Conservation (phyloP, 1,139 yeast genomes). For the Geotrichum macrosporum region DNA sequence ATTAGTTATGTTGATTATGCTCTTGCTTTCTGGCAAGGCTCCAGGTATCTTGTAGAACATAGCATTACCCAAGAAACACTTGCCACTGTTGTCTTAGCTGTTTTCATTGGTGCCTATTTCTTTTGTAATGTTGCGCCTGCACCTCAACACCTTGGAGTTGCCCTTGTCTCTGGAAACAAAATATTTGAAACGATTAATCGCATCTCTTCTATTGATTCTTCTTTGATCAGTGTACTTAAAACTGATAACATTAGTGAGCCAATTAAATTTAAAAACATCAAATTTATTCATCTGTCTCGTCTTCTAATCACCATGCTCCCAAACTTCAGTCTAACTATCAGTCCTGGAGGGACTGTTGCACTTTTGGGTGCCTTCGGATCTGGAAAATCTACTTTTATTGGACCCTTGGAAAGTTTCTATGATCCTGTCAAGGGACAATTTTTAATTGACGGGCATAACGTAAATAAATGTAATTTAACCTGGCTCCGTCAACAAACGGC, state of each 20-base stretch:
- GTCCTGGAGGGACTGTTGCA: conserved; percentile 76
- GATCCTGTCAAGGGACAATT: conserved; percentile 58
- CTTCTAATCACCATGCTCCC: conserved; percentile 68
- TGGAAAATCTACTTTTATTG: conserved; percentile 82
- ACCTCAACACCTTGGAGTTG: conserved; percentile 40
- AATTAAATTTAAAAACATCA: conserved; percentile 60
- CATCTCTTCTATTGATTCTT: conserved; percentile 39
- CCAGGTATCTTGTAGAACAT: conserved; percentile 39
- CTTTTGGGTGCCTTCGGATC: conserved; percentile 91
- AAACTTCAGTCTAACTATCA: conserved; percentile 56
- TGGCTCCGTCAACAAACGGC: conserved; percentile 73
- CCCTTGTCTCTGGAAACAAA: conserved; percentile 42
- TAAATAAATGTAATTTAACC: conserved; percentile 61
- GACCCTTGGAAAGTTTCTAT: conserved; percentile 68
- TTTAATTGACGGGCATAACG: conserved; percentile 60
- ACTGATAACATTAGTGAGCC: conserved; percentile 42
- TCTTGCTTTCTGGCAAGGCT: conserved; percentile 45
- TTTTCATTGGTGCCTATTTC: conserved; percentile 43
- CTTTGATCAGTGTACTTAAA: conserved; percentile 35
- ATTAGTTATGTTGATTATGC: conserved; percentile 40
- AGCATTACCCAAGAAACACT: conserved; percentile 36
- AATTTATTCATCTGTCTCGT: conserved; percentile 82
- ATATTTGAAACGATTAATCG: conserved; percentile 44
- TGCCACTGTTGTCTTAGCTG: conserved; percentile 39
- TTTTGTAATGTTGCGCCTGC: conserved; percentile 44